phyloP scores from a whole-genome alignment of 257 asterid genomes.

The Capsicum chinense region DNA sequence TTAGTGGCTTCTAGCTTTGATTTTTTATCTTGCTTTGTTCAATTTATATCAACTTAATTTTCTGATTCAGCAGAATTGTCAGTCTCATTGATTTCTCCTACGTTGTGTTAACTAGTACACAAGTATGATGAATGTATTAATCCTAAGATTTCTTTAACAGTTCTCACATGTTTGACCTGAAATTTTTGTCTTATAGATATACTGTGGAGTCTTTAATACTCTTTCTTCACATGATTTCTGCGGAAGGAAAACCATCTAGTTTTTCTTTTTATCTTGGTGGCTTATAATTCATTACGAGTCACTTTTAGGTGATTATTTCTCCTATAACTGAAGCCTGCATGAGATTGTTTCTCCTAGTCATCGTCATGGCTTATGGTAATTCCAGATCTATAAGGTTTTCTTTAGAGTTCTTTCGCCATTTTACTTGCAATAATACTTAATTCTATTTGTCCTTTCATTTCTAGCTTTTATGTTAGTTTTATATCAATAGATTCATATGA shows the following conservation, averaged over 20 bases:
- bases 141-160: background rate
- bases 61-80: background rate
- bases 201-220: constrained; percentile 32
- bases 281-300: constrained; percentile 39
- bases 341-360: constrained; percentile 36
- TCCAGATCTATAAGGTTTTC: constrained; percentile 79
- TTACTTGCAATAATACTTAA: background rate
- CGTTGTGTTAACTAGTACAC: background rate
- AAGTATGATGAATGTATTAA: background rate
- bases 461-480: too few species aligned
- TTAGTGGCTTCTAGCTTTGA: background rate
- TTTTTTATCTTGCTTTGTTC: background rate
- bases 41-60: background rate
- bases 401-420: background rate
- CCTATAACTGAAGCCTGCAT: constrained; percentile 30
- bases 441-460: background rate
- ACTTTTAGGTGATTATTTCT: constrained; percentile 35
- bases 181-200: constrained; percentile 40
- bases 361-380: constrained; percentile 59
- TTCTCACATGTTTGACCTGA: constrained; percentile 68
- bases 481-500: background rate
- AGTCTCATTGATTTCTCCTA: background rate
- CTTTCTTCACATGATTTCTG: constrained; percentile 67
- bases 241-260: constrained; percentile 47
- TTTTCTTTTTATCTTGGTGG: constrained; percentile 38